Conservation (phyloP, 352 stramenopile genomes). For the Thraustochytrium sp. region DNA sequence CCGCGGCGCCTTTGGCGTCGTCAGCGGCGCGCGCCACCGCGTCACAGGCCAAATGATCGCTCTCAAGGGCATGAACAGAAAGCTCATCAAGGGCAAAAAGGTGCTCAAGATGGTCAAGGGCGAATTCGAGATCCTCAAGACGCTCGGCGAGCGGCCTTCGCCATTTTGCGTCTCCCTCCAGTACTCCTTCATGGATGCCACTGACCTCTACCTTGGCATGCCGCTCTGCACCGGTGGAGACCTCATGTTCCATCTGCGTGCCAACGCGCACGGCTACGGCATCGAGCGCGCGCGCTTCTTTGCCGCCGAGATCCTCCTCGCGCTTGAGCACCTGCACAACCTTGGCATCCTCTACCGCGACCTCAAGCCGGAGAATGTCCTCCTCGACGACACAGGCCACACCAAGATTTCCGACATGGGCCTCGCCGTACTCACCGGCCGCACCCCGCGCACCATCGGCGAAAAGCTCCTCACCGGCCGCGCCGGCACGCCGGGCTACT, state of each 20-base stretch:
- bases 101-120: slow-evolving; percentile 50
- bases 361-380: slow-evolving; percentile 80
- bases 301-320: slow-evolving; percentile 63
- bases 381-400: slow-evolving; percentile 86
- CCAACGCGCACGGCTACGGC: slow-evolving; percentile 61
- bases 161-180: slow-evolving; percentile 80
- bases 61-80: slow-evolving; percentile 82
- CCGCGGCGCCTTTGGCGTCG: slow-evolving; percentile 94
- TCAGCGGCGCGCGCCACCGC: slow-evolving; percentile 65
- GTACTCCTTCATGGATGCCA: slow-evolving; percentile 76
- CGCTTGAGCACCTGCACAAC: slow-evolving; percentile 50
- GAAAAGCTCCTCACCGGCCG: slow-evolving; percentile 41
- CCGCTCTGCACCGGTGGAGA: slow-evolving; percentile 84
- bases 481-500: slow-evolving; percentile 63
- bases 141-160: slow-evolving; percentile 31
- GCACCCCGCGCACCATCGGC: slow-evolving; percentile 47
- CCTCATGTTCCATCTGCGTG: slow-evolving; percentile 57
- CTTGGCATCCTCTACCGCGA: slow-evolving; percentile 70
- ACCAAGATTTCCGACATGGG: slow-evolving; percentile 92
- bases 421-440: slow-evolving; percentile 68
- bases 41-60: slow-evolving; percentile 76
- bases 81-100: slow-evolving; percentile 80
- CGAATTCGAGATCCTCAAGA: slow-evolving; percentile 31
- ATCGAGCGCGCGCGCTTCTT: slow-evolving; percentile 71
- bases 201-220: slow-evolving; percentile 80